Conservation (phyloP, 2,329 filamentous ascomycete genomes). For the Sporothrix inflata region DNA sequence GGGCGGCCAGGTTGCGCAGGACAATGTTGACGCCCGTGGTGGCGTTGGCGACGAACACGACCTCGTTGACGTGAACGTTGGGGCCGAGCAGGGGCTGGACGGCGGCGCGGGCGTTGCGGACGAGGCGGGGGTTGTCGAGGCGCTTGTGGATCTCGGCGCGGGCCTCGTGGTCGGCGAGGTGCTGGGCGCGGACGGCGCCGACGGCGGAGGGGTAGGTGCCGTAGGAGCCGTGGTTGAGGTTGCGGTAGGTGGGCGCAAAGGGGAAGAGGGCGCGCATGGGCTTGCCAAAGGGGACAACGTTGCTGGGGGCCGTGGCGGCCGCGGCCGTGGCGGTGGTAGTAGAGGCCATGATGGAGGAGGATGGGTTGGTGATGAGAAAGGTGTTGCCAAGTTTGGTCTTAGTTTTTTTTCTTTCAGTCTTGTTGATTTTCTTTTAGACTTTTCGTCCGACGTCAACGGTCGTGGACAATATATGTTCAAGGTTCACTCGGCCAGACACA, state of each 20-base stretch:
- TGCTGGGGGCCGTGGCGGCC: neutral
- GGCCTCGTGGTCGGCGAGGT: constrained; percentile 61
- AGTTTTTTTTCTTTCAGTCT: neutral
- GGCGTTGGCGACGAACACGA: constrained; percentile 72
- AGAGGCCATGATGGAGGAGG: neutral
- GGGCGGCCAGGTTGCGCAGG: constrained; percentile 60
- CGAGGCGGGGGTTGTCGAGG: constrained; percentile 56
- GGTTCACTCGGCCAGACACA: neutral
- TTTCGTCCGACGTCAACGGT: no score
- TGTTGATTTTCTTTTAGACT: neutral
- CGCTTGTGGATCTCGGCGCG: constrained; percentile 69
- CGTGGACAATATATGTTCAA: neutral
- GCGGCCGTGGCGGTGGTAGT: neutral
- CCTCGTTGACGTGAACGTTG: constrained; percentile 48
- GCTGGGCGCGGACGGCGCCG: constrained; percentile 54
- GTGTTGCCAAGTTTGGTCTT: neutral
- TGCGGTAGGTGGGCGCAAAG: constrained; percentile 40
- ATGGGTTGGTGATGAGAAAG: neutral
- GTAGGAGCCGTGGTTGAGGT: constrained; percentile 60
- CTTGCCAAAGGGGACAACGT: constrained; percentile 32
- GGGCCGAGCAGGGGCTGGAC: constrained; percentile 62
- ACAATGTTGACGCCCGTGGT: constrained; percentile 70
- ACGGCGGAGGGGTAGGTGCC: constrained; percentile 65
- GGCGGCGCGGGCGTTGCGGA: constrained; percentile 61
- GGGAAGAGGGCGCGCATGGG: constrained; percentile 41